Conservation (phyloP, 2,329 filamentous ascomycete genomes). For the Didymella arachidicola region DNA sequence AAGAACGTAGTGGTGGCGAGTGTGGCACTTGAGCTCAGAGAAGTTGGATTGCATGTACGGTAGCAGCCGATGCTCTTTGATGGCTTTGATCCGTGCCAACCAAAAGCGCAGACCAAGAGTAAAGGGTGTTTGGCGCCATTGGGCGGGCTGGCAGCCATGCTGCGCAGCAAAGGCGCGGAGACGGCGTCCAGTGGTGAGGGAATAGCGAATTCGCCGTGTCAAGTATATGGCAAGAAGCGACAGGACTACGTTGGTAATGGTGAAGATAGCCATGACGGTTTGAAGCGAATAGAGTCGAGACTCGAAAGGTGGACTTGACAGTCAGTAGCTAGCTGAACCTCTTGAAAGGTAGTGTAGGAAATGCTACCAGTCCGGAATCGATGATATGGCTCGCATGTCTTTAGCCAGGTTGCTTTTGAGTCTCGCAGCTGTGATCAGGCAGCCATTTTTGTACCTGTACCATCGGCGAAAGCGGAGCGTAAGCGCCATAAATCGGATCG, state of each 20-base stretch:
- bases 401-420: not conserved
- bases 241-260: conserved; percentile 21
- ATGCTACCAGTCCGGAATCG: not conserved
- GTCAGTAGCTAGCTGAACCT: too few relatives aligned
- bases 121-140: conserved; percentile 36
- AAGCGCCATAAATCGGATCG: not conserved
- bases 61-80: conserved; percentile 35
- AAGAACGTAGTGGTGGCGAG: conserved; percentile 18
- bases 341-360: not conserved
- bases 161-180: conserved; percentile 46
- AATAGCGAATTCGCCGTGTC: conserved; percentile 32
- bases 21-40: conserved; percentile 19
- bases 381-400: not conserved
- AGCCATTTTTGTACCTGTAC: conserved; percentile 4
- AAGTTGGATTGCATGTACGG: conserved; percentile 13
- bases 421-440: conserved; percentile 6
- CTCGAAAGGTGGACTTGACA: not conserved
- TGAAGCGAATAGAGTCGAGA: not conserved
- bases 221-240: conserved; percentile 23
- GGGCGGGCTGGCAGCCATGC: conserved; percentile 57
- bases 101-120: conserved; percentile 59
- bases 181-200: conserved; percentile 37
- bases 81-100: conserved; percentile 47
- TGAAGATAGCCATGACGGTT: conserved; percentile 28
- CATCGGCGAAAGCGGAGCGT: not conserved